Evolutionary conservation across 1,284 basidiomycete genomes (phyloP).

Genomic region (Irpex sp.): DNA sequence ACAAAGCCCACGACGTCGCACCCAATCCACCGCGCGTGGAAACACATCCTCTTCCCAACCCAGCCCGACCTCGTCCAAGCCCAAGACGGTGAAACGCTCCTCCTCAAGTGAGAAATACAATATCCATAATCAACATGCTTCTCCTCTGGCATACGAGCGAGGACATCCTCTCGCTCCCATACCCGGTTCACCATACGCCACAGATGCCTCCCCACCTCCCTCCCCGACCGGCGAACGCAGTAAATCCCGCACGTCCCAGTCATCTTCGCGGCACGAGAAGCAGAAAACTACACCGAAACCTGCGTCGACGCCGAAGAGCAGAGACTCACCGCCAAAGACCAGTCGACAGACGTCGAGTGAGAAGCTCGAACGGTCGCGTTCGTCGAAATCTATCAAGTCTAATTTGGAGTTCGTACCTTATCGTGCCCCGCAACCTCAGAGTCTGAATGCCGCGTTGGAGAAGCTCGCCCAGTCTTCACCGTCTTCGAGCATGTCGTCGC

Average conservation of each 20-base stretch:
- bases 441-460: conserved; percentile 37
- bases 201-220: conserved; percentile 36
- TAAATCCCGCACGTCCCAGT: conserved; percentile 1
- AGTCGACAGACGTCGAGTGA: neutral
- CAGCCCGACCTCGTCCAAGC: conserved; percentile 14
- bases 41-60: conserved; percentile 15
- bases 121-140: conserved; percentile 18
- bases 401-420: conserved; percentile 17
- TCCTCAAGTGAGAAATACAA: conserved; percentile 8
- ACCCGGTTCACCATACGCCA: conserved; percentile 54
- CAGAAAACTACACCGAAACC: neutral
- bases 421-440: conserved; percentile 32
- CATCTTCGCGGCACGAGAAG: conserved; percentile 4
- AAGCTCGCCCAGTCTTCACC: conserved; percentile 26
- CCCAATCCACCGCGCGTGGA: conserved; percentile 18
- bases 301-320: neutral
- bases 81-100: conserved; percentile 6
- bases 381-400: conserved; percentile 17
- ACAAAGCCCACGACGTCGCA: conserved; percentile 25
- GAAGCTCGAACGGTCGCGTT: conserved; percentile 8
- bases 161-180: conserved; percentile 51
- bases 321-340: neutral
- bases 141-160: conserved; percentile 28
- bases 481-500: conserved; percentile 15
- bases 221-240: conserved; percentile 14